Evolutionary conservation across 2,329 filamentous ascomycete genomes (phyloP).

Genomic region (Colletotrichum sp.): DNA sequence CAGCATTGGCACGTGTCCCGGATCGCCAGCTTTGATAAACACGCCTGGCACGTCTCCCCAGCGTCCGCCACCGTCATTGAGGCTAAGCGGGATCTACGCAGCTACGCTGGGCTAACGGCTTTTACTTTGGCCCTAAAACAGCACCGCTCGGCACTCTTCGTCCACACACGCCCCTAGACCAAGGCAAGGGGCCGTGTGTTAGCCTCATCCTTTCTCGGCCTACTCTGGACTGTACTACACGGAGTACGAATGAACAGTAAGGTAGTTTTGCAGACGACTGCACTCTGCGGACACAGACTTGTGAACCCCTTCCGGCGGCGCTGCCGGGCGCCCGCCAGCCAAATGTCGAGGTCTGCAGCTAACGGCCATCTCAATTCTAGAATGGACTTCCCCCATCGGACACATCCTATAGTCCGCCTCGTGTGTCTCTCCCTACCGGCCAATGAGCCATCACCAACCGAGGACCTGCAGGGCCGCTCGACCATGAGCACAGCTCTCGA

Average conservation of each 20-base stretch:
- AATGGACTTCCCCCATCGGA: slow-evolving; percentile 23
- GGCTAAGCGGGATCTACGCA: slow-evolving; percentile 15
- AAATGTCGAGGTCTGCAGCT: slow-evolving; percentile 4
- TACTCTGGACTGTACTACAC: not conserved
- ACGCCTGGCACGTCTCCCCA: not conserved
- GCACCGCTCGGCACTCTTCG: slow-evolving; percentile 18
- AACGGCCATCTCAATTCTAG: slow-evolving; percentile 14
- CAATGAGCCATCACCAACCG: not conserved
- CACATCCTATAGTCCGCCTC: not conserved
- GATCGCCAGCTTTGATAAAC: slow-evolving; percentile 6
- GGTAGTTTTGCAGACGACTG: not conserved
- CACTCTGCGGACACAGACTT: not conserved
- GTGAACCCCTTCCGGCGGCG: not conserved
- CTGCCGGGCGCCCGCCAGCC: not conserved
- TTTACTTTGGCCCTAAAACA: slow-evolving; percentile 11
- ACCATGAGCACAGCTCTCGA: slow-evolving; percentile 14
- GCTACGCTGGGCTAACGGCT: slow-evolving; percentile 16
- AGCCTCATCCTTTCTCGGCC: slow-evolving; percentile 4
- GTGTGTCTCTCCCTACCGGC: not conserved
- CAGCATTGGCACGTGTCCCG: slow-evolving; percentile 1
- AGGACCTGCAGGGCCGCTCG: slow-evolving; percentile 5
- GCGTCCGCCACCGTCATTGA: not conserved
- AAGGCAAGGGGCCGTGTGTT: slow-evolving; percentile 14
- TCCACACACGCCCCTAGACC: not conserved
- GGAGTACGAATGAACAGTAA: not conserved